Evolutionary conservation across 495 filamentous ascomycete species (phyloP), one percentile per base, ranked within the genome.

Genomic region (Penicillium parvum): DNA sequence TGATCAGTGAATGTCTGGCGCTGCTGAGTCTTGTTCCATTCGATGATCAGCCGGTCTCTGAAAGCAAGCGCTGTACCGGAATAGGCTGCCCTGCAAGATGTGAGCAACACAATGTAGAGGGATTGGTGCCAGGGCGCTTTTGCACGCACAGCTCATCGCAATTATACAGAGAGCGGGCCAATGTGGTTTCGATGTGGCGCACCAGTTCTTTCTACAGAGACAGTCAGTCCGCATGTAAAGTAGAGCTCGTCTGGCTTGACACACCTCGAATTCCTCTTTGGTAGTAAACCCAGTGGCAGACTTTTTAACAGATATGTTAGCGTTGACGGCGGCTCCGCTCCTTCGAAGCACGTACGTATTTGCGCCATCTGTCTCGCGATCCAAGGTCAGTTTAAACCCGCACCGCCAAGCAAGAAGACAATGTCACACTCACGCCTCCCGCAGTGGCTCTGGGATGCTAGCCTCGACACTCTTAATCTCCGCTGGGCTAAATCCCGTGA

Each of bases 21-120:
- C 67, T 98, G 92, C 63, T 97, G 94, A 39, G 92, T 98, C 65
- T 82, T 86, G 66, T 96, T 97, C 92, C 92, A 98, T 43, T 94
- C 86, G 50, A 92, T 86, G 53, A 97, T 83, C 51, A 98, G 73
- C 22, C 89, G 82, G 64, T 98, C 92, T 53, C 94, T 78, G 64
- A 98, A 87, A 17, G 92, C 94, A 40, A 98, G 74, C 37, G 87
- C 84, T 25, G 88, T 84, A 33, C 91, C 94, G 10, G 87, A 81
- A 65, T 98, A 98, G 9, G 91, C 88, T 32, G 90, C 94, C 49
- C 78, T 83, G 36, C 2, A n/a, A 22, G 40, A 29, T 17, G 10
- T 40, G 16, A 45, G 35, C 26, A 41, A 7, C 14, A 43, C 27
- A 38, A 23, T 30, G 17, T 18, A 9, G 12, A 25, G 9, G 8